Evolutionary conservation across 495 filamentous ascomycete genomes (phyloP).

Genomic region (Xylaria telfairii): DNA sequence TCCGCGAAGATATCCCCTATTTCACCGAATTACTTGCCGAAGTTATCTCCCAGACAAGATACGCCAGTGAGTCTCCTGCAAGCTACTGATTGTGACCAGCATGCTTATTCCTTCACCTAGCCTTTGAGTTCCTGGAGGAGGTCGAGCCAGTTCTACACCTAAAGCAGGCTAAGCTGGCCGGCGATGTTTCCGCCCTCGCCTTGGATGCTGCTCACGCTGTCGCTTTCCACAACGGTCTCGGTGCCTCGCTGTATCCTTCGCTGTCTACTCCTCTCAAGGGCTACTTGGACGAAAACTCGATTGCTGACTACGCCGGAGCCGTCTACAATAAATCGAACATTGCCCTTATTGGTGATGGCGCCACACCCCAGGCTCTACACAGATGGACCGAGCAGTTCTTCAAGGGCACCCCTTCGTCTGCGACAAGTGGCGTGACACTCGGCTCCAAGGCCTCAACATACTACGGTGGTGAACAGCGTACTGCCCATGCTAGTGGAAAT

Average conservation of each 20-base stretch:
- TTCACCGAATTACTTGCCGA: conserved; percentile 95
- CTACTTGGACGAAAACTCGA: conserved; percentile 74
- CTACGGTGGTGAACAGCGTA: conserved; percentile 92
- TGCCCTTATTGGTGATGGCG: conserved; percentile 87
- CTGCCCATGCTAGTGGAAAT: conserved; percentile 73
- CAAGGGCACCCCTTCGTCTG: conserved; percentile 55
- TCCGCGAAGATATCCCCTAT: conserved; percentile 94
- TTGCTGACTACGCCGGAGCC: conserved; percentile 72
- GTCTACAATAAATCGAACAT: conserved; percentile 91
- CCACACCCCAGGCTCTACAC: conserved; percentile 72
- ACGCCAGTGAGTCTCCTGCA: conserved; percentile 65
- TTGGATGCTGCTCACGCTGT: conserved; percentile 83
- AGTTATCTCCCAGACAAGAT: conserved; percentile 86
- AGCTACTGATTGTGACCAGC: conserved; percentile 31
- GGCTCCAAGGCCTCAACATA: conserved; percentile 71
- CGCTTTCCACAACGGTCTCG: conserved; percentile 95
- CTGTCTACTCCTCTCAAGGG: conserved; percentile 71
- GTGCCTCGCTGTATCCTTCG: conserved; percentile 72
- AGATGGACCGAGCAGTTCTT: conserved; percentile 98
- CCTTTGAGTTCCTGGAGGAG: conserved; percentile 87
- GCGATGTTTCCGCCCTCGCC: conserved; percentile 72
- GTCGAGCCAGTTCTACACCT: conserved; percentile 72
- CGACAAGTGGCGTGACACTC: conserved; percentile 43
- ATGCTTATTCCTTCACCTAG: conserved; percentile 51
- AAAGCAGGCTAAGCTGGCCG: conserved; percentile 71